A percentile compares a stretch with the other conserved stretches of the same genome.
These are phyloP conservation scores for Ramaria rubella DNA, from an alignment of 768 basidiomycete species.

Conservation along the genomic window DNA sequence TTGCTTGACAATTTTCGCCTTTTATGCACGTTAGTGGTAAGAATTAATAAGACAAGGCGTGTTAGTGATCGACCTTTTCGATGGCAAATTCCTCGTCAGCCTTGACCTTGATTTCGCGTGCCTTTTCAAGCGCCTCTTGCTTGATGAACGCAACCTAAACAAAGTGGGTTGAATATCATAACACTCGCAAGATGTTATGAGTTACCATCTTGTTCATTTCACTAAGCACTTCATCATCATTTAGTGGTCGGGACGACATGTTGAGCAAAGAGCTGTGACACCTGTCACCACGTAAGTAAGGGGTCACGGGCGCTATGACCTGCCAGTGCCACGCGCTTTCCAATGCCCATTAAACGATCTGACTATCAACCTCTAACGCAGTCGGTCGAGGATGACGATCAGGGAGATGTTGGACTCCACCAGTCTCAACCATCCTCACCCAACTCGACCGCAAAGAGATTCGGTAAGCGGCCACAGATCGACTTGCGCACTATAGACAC, in stretches of 20 bases:
- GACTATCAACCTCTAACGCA: slow-evolving; percentile 45
- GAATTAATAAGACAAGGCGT: not conserved
- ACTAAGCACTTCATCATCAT: slow-evolving; percentile 90
- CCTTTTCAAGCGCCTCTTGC: slow-evolving; percentile 97
- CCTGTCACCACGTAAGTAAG: not conserved
- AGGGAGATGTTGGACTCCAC: slow-evolving; percentile 31
- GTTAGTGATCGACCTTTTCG: slow-evolving; percentile 63
- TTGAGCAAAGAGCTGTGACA: slow-evolving; percentile 11
- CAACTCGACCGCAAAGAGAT: not conserved
- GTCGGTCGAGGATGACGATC: slow-evolving; percentile 30
- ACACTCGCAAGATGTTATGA: slow-evolving; percentile 18
- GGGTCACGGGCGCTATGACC: not conserved
- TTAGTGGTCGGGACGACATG: slow-evolving; percentile 74
- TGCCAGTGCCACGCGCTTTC: not conserved
- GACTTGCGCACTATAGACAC: slow-evolving; percentile 74
- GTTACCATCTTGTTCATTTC: slow-evolving; percentile 99
- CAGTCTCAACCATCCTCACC: slow-evolving; percentile 17
- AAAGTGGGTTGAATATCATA: not conserved
- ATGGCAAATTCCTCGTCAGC: slow-evolving; percentile 99
- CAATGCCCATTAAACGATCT: slow-evolving; percentile 26
- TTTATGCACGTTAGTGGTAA: not conserved
- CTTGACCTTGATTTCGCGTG: slow-evolving; percentile 92
- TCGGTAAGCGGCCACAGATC: slow-evolving; percentile 42
- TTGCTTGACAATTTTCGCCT: slow-evolving; percentile 97
- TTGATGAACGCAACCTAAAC: slow-evolving; percentile 92